Base-by-base conservation (phyloP, 805 yeast species). In the Candida ponderosae region DNA sequence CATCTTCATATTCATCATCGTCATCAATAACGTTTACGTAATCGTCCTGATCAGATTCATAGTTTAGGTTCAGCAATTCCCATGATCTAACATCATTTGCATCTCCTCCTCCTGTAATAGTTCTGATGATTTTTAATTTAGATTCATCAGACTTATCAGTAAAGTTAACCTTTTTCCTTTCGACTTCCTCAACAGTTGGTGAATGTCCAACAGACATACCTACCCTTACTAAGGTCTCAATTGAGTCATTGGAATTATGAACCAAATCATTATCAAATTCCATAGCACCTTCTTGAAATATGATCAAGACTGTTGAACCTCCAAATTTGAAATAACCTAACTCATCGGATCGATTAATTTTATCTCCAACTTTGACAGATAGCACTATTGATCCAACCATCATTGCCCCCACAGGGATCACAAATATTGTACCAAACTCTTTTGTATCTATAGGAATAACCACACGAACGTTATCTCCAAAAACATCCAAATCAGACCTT, bases 261-360 rank as follows among this genome's bases (percentile, higher is more conserved):
- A 72, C 53, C 16, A 90, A 54, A 57, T 90, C 97, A 0, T 77
- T 57, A 57, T 90, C 98, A 52, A 88, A 81, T 19, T 45, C 42
- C 48, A 83, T 67, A 7, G 40, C 48, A 3, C 60, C 57, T 10
- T 63, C 54, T 38, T 79, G 79, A 47, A 88, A 75, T 6, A 93
- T 54, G 1, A 83, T 56, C 4, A 90, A 61, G 6, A 87, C 70
- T 0, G 98, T 93, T 0, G 95, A 84, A 0, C 98, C 98, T 13
- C 98, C 98, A 63, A 90, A 90, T 54, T 89, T 86, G 70, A 90
- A 90, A 54, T 86, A 90, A 0, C 98, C 98, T 20, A 90, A 59
- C 50, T 90, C 97, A 31, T 84, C 89, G 4, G 93, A 84, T 33
- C 89, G 68, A 8, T 60, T 49, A 4, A 90, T 67, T 0, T 37